phyloP scores from a whole-genome alignment of 768 basidiomycete genomes.

The Russula sp. region DNA sequence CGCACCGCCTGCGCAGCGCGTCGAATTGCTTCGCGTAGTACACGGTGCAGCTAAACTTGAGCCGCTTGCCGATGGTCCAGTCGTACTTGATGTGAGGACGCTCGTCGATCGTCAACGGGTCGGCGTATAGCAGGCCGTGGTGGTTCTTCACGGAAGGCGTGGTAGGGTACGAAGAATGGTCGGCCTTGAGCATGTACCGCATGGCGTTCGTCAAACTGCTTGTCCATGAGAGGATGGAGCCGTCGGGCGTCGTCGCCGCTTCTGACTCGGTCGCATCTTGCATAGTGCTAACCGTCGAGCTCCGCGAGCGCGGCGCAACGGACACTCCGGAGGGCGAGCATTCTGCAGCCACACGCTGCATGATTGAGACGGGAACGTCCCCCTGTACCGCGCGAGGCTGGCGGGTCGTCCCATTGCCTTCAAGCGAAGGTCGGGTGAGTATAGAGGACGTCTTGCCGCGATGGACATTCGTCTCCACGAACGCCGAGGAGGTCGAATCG shows the following conservation, averaged over 20 bases:
- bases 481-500: conserved; percentile 23
- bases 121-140: conserved; percentile 41
- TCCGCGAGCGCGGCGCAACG: conserved; percentile 1
- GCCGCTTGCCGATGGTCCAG: conserved; percentile 65
- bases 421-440: conserved; percentile 31
- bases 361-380: not conserved
- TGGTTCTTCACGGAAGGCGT: conserved; percentile 35
- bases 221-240: conserved; percentile 38
- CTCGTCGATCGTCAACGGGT: conserved; percentile 46
- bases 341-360: not conserved
- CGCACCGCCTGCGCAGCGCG: conserved; percentile 53
- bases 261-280: conserved; percentile 1
- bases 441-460: conserved; percentile 36
- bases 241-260: not conserved
- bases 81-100: conserved; percentile 80
- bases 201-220: conserved; percentile 51
- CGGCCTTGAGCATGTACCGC: conserved; percentile 44
- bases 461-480: conserved; percentile 33
- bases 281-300: conserved; percentile 12
- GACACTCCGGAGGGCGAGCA: not conserved
- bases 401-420: conserved; percentile 29
- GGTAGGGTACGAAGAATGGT: conserved; percentile 28
- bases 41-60: conserved; percentile 74
- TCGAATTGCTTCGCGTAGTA: conserved; percentile 83
- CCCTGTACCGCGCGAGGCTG: conserved; percentile 5